Base-by-base conservation (phyloP, 1,284 basidiomycete species). In the Boletellus sp. region DNA sequence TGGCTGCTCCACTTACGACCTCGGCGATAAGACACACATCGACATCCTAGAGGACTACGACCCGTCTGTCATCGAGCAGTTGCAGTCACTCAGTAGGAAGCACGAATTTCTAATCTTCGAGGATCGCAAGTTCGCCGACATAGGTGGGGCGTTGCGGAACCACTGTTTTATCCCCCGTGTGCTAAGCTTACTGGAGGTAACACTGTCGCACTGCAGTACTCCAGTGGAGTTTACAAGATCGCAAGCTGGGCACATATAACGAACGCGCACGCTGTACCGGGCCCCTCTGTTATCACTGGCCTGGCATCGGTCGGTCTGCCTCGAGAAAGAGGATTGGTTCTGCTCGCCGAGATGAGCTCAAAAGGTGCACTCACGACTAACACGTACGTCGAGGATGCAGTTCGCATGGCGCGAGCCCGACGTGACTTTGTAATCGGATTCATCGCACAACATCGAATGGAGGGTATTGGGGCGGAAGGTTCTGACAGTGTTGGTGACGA, bases 71-170 rank as follows among this genome's bases (percentile, higher is more conserved):
- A 80, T 95, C 45, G 70, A 82, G 25, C 73, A 80, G 50, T 76
- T 99, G 34, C 75, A 82, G 49, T 72, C 73, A 37, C 79, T 99
- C 10, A 85, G 87, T 61, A 63, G 71, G 39, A 86, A 90, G 67
- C 84, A 96, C 57, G 91, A 98, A 61, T 99, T 99, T 70, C 69
- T 97, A 47, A 95, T 98, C 62, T 99, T 99, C 57, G 95, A 99
- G 71, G 96, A 99, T 72, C 78, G 96, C 56, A 99, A 99, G 69
- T 99, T 99, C 63, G 96, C 96, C 19, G 96, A 99, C 69, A 99
- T 99, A 52, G 95, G 94, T 93, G 57, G 53, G 45, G 21, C 20
- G 8, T 9, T 25, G n/a, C 10, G 27, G 32, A 36, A 19, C 32
- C 16, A 26, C 8, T 7, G 10, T 25, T 38, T n/a, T n/a, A 29